These are phyloP conservation scores for Eimeria brunetti DNA, from an alignment of 169 alveolate species.

Conservation along the genomic window DNA sequence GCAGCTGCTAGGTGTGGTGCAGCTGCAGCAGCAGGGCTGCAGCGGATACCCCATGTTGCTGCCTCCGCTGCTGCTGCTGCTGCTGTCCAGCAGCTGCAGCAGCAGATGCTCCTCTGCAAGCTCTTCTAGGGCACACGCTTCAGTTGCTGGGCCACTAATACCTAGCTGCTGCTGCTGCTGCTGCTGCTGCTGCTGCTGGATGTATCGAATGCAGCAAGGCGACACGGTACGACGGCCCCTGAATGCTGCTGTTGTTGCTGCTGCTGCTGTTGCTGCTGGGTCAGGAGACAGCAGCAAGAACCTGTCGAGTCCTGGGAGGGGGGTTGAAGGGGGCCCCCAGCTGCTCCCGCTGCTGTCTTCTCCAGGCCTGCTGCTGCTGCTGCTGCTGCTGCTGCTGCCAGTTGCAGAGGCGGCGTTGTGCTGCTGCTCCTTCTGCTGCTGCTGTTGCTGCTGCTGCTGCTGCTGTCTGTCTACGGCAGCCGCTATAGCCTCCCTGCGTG, in stretches of 20 bases:
- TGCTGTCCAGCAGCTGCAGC: background rate
- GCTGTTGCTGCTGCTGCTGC: slow-evolving; percentile 17
- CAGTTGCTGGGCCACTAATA: background rate
- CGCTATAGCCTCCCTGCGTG: background rate
- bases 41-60: background rate
- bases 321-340: background rate
- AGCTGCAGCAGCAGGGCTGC: slow-evolving; percentile 43
- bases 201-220: slow-evolving; percentile 6
- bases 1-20: slow-evolving; percentile 25
- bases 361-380: slow-evolving; percentile 19
- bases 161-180: slow-evolving; percentile 22
- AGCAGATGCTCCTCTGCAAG: slow-evolving; percentile 25
- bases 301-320: slow-evolving; percentile 34
- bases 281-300: slow-evolving; percentile 21
- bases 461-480: background rate
- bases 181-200: slow-evolving; percentile 66
- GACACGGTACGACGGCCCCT: background rate
- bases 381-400: background rate
- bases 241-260: background rate
- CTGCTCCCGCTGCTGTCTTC: background rate
- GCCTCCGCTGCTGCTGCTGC: slow-evolving; percentile 22
- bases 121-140: slow-evolving; percentile 27
- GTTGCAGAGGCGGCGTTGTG: background rate
- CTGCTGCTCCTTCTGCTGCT: slow-evolving; percentile 26
- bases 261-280: slow-evolving; percentile 37